Conservation (phyloP, 805 yeast species). For the Teunomyces aglyptinius region DNA sequence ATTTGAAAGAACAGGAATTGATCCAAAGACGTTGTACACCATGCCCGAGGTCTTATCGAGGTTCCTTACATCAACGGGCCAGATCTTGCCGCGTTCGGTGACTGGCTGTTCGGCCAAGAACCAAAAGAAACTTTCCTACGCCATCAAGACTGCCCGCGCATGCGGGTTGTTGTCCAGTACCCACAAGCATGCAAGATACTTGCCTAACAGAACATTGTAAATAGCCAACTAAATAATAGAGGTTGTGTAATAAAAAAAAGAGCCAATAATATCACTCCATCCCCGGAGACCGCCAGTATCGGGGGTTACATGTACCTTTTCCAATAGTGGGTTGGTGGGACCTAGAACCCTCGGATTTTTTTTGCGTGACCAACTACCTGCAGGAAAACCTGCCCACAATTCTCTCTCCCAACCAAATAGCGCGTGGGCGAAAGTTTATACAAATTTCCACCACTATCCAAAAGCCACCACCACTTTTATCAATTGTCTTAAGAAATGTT, state of each 20-base stretch:
- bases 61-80: constrained; percentile 70
- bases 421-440: background rate
- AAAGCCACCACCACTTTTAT: background rate
- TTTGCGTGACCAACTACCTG: background rate
- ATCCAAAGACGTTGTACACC: constrained; percentile 70
- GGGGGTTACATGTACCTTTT: too few relatives aligned
- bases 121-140: constrained; percentile 70
- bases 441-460: background rate
- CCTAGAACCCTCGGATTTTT: background rate
- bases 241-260: background rate
- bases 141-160: constrained; percentile 76
- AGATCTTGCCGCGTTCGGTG: constrained; percentile 67
- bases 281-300: background rate
- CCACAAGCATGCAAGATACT: constrained; percentile 56
- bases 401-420: background rate
- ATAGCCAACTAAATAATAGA: background rate
- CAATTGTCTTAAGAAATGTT: constrained; percentile 11
- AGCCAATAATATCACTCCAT: background rate
- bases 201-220: constrained; percentile 40
- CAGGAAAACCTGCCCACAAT: background rate
- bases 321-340: background rate
- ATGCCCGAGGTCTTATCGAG: constrained; percentile 68
- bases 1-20: constrained; percentile 50
- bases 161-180: constrained; percentile 76
- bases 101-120: constrained; percentile 66